Conservation (phyloP, 768 basidiomycete genomes). For the Omphalotus guepiniiformis region DNA sequence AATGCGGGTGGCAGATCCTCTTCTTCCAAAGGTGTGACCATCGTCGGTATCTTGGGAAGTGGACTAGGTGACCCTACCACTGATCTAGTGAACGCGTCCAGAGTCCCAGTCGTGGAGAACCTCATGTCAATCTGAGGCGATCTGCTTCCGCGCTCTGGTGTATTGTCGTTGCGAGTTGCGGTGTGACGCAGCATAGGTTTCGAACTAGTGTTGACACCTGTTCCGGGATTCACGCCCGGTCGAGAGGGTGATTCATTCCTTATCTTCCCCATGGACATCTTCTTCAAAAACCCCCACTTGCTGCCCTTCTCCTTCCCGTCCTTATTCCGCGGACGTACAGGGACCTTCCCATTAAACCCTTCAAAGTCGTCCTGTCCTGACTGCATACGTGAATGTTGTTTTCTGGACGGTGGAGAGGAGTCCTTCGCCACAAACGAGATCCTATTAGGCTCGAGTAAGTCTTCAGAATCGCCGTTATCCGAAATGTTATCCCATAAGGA, state of each 20-base stretch:
- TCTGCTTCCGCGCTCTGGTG: conserved; percentile 33
- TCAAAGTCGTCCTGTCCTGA: conserved; percentile 18
- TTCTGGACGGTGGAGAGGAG: conserved; percentile 1
- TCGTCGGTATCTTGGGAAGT: conserved; percentile 23
- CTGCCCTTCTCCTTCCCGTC: conserved; percentile 59
- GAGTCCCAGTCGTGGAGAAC: conserved; percentile 63
- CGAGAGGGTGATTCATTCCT: conserved; percentile 52
- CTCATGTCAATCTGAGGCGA: conserved; percentile 66
- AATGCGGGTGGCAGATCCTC: neutral
- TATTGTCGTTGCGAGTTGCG: conserved; percentile 10
- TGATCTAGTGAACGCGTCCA: conserved; percentile 51
- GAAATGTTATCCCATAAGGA: conserved; percentile 49
- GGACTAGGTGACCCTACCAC: too few relatives aligned
- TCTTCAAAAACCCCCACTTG: conserved; percentile 95
- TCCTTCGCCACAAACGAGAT: neutral
- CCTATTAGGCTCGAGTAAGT: neutral
- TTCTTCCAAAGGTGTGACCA: conserved; percentile 4
- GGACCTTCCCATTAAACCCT: conserved; percentile 19
- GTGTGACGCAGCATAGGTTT: conserved; percentile 11
- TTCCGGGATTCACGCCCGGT: neutral
- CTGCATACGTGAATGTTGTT: conserved; percentile 9
- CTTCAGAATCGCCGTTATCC: conserved; percentile 23
- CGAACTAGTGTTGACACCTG: conserved; percentile 3
- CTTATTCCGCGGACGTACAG: conserved; percentile 20
- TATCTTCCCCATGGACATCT: conserved; percentile 98